Evolutionary conservation across 208 protist genomes (phyloP), one percentile per base, ranked within the genome.

Genomic region (Vickermania spadyakhi): DNA sequence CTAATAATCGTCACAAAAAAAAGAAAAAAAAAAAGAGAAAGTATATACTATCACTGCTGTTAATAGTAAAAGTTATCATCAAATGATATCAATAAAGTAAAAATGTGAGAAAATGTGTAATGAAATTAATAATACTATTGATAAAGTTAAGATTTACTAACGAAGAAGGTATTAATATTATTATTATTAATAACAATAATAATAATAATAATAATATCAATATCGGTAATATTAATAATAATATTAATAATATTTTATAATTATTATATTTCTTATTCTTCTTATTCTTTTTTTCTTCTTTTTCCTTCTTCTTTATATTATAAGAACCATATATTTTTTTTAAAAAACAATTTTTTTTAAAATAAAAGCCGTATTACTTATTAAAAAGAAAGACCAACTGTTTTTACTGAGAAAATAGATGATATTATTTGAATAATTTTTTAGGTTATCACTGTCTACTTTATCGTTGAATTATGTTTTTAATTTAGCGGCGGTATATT

Each of bases 121-220:
- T 45, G 36, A 7, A 7, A n/a, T 18, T 45, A 18, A 45, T 7
- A 7, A n/a, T 45, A 45, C 18, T 45, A 7, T 45, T 45, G 36
- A 7, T 45, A 45, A 45, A 45, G 36, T 45, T 45, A 45, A 18
- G 36, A 45, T 45, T 18, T 18, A n/a, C n/a, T n/a, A n/a, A n/a
- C n/a, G n/a, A n/a, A n/a, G n/a, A n/a, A n/a, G n/a, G n/a, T n/a
- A n/a, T n/a, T n/a, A n/a, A n/a, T 45, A 18, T 45, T 45, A 45
- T 45, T 45, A 45, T 45, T 45, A 45, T 45, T 45, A 45, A 45
- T 45, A 45, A 45, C 36, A n/a, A 45, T 45, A 45, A 45, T 7
- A 45, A n/a, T n/a, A 45, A n/a, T 45, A 18, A 45, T 45, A n/a
- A 45, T 45, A n/a, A n/a, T n/a, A n/a, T 45, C 36, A n/a, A n/a